phyloP scores from a whole-genome alignment of 768 basidiomycete genomes.

The Myochromella boudieri region DNA sequence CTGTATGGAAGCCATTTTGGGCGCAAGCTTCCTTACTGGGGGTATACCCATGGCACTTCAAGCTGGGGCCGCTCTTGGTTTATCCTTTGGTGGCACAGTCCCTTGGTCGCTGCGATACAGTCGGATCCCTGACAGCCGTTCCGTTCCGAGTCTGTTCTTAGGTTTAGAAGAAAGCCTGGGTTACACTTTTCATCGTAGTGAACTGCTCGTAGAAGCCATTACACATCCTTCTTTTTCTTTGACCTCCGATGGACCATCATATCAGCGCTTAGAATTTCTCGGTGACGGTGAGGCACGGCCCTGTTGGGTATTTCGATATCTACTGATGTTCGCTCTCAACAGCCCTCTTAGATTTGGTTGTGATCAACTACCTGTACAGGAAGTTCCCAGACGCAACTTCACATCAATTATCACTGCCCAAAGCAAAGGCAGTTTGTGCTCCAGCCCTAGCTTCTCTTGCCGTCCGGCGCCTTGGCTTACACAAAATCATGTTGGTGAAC shows the following conservation, averaged over 20 bases:
- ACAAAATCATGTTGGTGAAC: slow-evolving; percentile 70
- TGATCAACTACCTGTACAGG: slow-evolving; percentile 68
- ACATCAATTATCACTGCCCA: slow-evolving; percentile 71
- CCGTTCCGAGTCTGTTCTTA: slow-evolving; percentile 47
- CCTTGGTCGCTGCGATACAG: slow-evolving; percentile 68
- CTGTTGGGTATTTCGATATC: neutral
- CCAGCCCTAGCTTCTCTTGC: slow-evolving; percentile 70
- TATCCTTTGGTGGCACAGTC: slow-evolving; percentile 70
- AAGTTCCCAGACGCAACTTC: slow-evolving; percentile 74
- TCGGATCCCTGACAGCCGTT: slow-evolving; percentile 27
- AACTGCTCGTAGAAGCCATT: slow-evolving; percentile 73
- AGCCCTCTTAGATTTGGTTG: slow-evolving; percentile 74
- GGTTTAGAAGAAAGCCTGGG: slow-evolving; percentile 63
- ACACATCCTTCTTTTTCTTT: slow-evolving; percentile 78
- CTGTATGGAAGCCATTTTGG: slow-evolving; percentile 85
- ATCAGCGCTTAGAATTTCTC: slow-evolving; percentile 86
- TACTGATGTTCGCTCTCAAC: slow-evolving; percentile 12
- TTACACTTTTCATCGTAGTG: slow-evolving; percentile 65
- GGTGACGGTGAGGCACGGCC: slow-evolving; percentile 69
- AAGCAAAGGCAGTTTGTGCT: slow-evolving; percentile 71
- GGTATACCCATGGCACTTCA: slow-evolving; percentile 69
- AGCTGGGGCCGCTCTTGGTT: slow-evolving; percentile 60
- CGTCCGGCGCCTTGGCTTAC: slow-evolving; percentile 62
- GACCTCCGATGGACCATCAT: slow-evolving; percentile 54
- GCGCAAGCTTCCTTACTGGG: slow-evolving; percentile 72